phyloP scores from a whole-genome alignment of 148 eudicot species.

The Oxyria digyna region DNA sequence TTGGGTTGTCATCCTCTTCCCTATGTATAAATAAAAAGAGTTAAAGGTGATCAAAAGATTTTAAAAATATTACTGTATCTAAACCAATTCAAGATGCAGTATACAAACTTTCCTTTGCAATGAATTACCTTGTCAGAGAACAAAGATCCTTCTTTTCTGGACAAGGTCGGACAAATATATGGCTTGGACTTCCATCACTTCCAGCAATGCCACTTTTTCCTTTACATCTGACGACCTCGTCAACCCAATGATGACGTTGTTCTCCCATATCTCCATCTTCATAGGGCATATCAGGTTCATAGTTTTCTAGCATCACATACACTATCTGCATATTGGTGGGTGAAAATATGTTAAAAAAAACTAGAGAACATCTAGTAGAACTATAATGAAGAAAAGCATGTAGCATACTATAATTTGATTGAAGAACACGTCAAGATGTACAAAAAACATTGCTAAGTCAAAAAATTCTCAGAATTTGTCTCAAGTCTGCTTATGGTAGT shows the following conservation, averaged over 20 bases:
- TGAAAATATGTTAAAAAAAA: not conserved
- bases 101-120: not conserved
- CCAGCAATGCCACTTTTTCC: slow-evolving; percentile 38
- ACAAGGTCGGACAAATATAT: slow-evolving; percentile 31
- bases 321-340: slow-evolving; percentile 42
- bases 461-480: not conserved
- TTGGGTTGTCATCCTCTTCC: slow-evolving; percentile 78
- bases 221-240: slow-evolving; percentile 83
- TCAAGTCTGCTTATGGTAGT: not conserved
- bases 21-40: slow-evolving; percentile 19
- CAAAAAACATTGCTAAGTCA: not conserved
- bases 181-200: slow-evolving; percentile 36
- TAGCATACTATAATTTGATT: not conserved
- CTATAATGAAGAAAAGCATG: not conserved
- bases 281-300: slow-evolving; percentile 27
- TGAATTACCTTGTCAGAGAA: slow-evolving; percentile 51
- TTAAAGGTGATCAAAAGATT: not conserved
- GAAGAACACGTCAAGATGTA: not conserved
- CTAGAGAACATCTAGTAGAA: not conserved
- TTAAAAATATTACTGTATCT: not conserved
- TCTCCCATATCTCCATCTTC: slow-evolving; percentile 47
- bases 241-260: slow-evolving; percentile 76
- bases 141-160: slow-evolving; percentile 68
- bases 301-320: slow-evolving; percentile 53
- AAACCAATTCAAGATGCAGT: not conserved